Evolutionary conservation across 108 stramenopile species (phyloP), one percentile per base, ranked within the genome.

Genomic region (Tribonema minus): DNA sequence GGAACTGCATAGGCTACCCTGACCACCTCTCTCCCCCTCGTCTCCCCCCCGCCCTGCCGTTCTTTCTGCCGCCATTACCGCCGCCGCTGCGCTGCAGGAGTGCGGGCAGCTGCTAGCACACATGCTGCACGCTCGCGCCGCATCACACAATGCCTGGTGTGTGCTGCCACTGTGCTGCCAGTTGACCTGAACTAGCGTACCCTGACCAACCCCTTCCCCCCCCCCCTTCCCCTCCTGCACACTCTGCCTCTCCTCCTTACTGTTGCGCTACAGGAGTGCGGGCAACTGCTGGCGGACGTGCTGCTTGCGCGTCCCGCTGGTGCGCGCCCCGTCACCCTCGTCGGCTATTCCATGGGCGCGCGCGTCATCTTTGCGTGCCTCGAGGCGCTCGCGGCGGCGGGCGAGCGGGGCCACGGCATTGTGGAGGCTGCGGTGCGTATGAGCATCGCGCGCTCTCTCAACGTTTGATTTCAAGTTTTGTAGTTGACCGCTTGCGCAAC

Each of bases 281-380:
- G 96, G 20, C 80, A 86, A 29, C 92, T 93, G 63, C 83, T 97
- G 34, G 96, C 95, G 5, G 87, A 87, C 60, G 91, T 89, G n/a
- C 76, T 97, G 6, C 83, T 93, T 12, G 88, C 89, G 61, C 90
- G 91, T 39, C 41, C 64, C 4, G 76, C 83, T 23, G 96, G 96
- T 1, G 88, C 88, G 33, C 86, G 95, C 30, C 97, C 97, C 32
- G 94, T 96, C 4, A 91, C 91, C 2, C 86, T 98, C 34, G 81
- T 95, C 25, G 97, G 97, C 33, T 98, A 90, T 76, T 92, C 91
- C 0, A 93, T 98, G 89, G 97, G 97, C 34, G 97, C 94, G 0
- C 80, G 95, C 70, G 90, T 92, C 30, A 91, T 98, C 39, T 95
- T 96, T 75, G 81, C 90, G 3, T 95, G 94, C 66, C 79, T 96